A percentile compares a stretch with the other conserved stretches of the same genome.
phyloP scores from a whole-genome alignment of 2,329 filamentous ascomycete genomes.

The Epichloe uncinata region DNA sequence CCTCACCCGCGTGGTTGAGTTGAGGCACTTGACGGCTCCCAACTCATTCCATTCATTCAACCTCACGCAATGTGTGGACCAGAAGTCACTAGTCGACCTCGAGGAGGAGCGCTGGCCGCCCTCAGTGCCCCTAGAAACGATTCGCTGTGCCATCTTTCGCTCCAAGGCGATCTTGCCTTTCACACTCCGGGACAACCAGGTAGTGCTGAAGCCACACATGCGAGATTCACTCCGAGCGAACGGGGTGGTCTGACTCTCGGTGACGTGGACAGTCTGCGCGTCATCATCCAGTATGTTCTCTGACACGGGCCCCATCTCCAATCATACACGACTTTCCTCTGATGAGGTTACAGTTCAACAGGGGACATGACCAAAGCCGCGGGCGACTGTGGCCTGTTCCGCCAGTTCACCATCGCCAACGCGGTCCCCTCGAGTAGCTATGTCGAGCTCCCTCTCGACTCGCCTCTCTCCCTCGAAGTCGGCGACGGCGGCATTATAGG shows the following conservation, averaged over 20 bases:
- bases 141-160: neutral
- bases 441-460: slow-evolving; percentile 22
- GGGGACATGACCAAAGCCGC: slow-evolving; percentile 29
- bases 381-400: slow-evolving; percentile 29
- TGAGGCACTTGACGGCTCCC: neutral
- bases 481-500: slow-evolving; percentile 35
- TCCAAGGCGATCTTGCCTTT: slow-evolving; percentile 29
- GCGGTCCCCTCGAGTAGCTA: slow-evolving; percentile 7
- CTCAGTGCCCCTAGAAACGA: slow-evolving; percentile 19
- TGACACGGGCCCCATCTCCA: neutral
- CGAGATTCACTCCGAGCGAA: slow-evolving; percentile 23
- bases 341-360: slow-evolving; percentile 19
- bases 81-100: slow-evolving; percentile 25
- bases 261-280: slow-evolving; percentile 15
- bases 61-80: slow-evolving; percentile 30
- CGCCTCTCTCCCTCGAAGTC: slow-evolving; percentile 29
- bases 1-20: neutral
- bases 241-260: slow-evolving; percentile 5
- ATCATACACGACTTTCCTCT: neutral
- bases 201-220: slow-evolving; percentile 27
- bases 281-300: slow-evolving; percentile 32
- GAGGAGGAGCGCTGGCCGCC: slow-evolving; percentile 33
- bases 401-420: slow-evolving; percentile 21
- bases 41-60: neutral
- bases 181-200: slow-evolving; percentile 26